Base-by-base conservation (phyloP, 495 filamentous ascomycete genomes). In the Bombardia bombarda region DNA sequence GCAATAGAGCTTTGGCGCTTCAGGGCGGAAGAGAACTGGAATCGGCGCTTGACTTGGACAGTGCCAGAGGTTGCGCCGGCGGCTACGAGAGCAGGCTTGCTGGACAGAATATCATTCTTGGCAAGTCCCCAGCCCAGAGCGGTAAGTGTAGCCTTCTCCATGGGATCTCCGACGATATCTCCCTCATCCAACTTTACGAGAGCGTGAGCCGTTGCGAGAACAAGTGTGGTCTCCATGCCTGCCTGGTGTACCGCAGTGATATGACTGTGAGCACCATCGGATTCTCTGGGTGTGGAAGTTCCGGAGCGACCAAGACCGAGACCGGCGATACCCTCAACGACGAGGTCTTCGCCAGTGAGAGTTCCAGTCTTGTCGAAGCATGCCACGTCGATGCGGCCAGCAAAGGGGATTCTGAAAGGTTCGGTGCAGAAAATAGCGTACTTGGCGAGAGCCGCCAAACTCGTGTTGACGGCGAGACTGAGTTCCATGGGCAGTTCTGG, bases 361-460 rank as follows among this genome's bases (percentile, higher is more conserved):
- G 92, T 99, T 33, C 92, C 92, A 18, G 92, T 99, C 69, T 99
- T 99, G 62, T 99, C 92, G 53, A 99, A 99, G 72, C 92, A 99
- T 36, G 90, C 90, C 33, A 99, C 77, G 62, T 99, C 92, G 38
- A 99, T 84, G 44, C 92, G 83, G 28, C 92, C 92, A 50, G 93
- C 92, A 47, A 86, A 97, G 1, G 92, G 92, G 63, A 99, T 99
- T n/a, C 92, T 79, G 78, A 99, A 99, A 25, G 92, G 92, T 61
- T 99, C 92, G 7, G 92, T 99, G 60, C 92, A 99, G 71, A 93
- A 99, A 58, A 99, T 97, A 17, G 92, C 92, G 53, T 80, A 92
- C 56, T 87, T 88, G 63, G 89, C 92, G 25, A 99, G 70, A 12
- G 92, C 90, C 28, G 93, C 87, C 59, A 99, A 68, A 77, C 87